Evolutionary conservation across 805 yeast species (phyloP), one percentile per base, ranked within the genome.

Genomic region (Jamesozyma spencerorum): DNA sequence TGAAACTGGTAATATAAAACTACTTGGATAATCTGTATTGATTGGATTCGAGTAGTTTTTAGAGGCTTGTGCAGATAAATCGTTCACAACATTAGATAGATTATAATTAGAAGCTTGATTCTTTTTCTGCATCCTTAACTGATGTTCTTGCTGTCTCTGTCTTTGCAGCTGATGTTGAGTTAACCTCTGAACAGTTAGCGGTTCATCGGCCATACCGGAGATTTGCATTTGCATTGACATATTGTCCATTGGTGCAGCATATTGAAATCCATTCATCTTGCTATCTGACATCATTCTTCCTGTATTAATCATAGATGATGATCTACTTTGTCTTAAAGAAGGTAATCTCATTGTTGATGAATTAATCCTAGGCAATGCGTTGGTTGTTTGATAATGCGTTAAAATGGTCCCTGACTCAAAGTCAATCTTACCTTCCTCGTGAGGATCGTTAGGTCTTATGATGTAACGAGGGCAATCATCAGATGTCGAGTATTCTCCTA

Each of bases 401-500:
- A 55, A 44, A 5, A 59, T 48, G 5, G 63, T 55, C 18, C 64
- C 63, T 13, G 57, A 52, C 30, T 51, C 60, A 29, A 49, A 55
- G 43, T 60, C 63, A n/a, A 59, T 50, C 38, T 55, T 55, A 17
- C 63, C 62, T 19, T 51, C 63, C 49, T 50, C 57, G 2, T 62
- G 55, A 18, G 66, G 64, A 34, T 65, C 72, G 36, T 66, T 66
- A 5, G 72, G 72, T 47, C 70, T 60, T 3, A 66, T 59, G 36
- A 68, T 64, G 44, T 68, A 64, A 42, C 64, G 64, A 15, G 71
- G 71, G 43, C 69, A 65, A 12, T 68, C 66, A 26, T 62, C 61
- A n/a, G 75, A 69, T 13, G 74, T 62, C 1, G 77, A 67, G 50
- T 79, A 79, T 60, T 81, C 86, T 42, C 87, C 94, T 40, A 83